Conservation (phyloP, 768 basidiomycete genomes). For the Suillus clintonianus region DNA sequence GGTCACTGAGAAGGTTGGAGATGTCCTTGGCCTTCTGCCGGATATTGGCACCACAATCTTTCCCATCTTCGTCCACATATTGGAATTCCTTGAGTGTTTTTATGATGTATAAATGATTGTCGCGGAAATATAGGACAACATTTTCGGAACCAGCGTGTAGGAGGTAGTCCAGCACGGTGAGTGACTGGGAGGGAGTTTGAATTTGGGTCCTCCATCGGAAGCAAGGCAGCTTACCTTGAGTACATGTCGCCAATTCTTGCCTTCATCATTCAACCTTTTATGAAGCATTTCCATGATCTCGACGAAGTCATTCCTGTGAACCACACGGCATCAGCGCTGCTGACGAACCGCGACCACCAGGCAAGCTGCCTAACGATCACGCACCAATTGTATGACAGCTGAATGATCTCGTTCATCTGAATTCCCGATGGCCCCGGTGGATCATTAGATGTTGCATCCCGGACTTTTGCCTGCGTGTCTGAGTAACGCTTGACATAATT, state of each 20-base stretch:
- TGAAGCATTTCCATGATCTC: constrained; percentile 99
- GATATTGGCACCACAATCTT: constrained; percentile 98
- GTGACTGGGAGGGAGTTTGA: constrained; percentile 48
- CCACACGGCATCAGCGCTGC: neutral
- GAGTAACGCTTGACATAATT: constrained; percentile 97
- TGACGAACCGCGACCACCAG: neutral
- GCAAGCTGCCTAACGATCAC: constrained; percentile 23
- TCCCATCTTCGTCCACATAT: constrained; percentile 90
- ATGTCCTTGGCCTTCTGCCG: constrained; percentile 98
- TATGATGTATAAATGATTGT: constrained; percentile 96
- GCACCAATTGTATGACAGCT: constrained; percentile 95
- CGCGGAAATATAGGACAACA: constrained; percentile 96
- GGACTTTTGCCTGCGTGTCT: constrained; percentile 91
- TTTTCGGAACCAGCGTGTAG: constrained; percentile 97
- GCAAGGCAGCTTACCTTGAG: constrained; percentile 73
- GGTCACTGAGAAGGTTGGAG: constrained; percentile 88
- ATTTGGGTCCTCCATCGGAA: neutral
- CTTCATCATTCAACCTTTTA: constrained; percentile 97
- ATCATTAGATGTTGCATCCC: constrained; percentile 96
- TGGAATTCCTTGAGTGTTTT: constrained; percentile 99
- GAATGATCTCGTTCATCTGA: constrained; percentile 99
- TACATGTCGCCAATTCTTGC: constrained; percentile 99
- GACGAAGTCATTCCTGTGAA: constrained; percentile 83
- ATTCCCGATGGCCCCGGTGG: constrained; percentile 97
- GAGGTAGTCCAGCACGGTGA: constrained; percentile 94